Base-by-base conservation (phyloP, 2,329 filamentous ascomycete species). In the Aspergillus costaricaensis region DNA sequence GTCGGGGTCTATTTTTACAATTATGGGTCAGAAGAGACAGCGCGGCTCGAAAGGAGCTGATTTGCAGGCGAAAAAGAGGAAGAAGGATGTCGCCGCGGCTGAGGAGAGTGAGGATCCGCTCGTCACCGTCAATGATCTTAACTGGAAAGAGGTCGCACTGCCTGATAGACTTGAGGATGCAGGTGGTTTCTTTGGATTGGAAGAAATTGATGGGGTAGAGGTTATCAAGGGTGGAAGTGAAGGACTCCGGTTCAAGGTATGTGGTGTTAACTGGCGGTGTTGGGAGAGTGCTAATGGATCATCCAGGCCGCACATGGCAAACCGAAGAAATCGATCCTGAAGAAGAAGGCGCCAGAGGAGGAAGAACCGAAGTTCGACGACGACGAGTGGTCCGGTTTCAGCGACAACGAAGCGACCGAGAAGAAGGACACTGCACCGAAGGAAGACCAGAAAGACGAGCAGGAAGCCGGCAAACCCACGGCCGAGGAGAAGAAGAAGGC, bases 181-280 rank as follows among this genome's bases (percentile, higher is more conserved):
- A n/a, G 92, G 96, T 65, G 95, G 95, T 0, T 97, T 99, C 75
- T 96, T 89, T 69, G 92, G 91, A 0, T 79, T 99, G 1, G 92
- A 99, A 70, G 93, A 98, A 70, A 89, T 98, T 50, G 91, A 96
- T 15, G 92, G 91, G 55, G 91, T 99, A 1, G 91, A 96, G 30
- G 83, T 99, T n/a, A 81, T 96, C 44, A 86, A 84, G 63, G 82
- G 88, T 30, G 87, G 86, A 7, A 78, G 82, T 55, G 82, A 79
- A 38, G 68, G 76, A 39, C 57, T 81, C 43, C 72, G 74, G 58
- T 81, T 80, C 64, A 77, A 76, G 74, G 79, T 79, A 71, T 27
- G 65, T 17, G 4, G 17, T 27, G 17, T 12, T 23, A 23, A 25
- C 17, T 52, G 7, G 48, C 9, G 23, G 41, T 44, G 19, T 60